Percentiles rank a stretch among this genome's conserved stretches.
Conservation (phyloP, 2,329 filamentous ascomycete genomes). For the Penicillium janthinellum region DNA sequence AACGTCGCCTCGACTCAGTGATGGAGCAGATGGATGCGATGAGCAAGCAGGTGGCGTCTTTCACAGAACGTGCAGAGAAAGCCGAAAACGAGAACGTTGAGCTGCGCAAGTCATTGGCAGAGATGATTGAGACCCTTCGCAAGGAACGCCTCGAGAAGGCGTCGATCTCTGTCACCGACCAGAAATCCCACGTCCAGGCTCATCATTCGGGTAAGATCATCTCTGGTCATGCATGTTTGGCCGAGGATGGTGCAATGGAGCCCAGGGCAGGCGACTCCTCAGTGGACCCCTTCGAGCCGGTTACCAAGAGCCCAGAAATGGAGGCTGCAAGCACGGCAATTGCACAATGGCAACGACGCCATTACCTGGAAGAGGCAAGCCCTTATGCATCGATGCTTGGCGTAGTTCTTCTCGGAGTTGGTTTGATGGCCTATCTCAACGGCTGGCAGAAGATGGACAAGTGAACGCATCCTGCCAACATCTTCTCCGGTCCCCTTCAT, state of each 20-base stretch:
- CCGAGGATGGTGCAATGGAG: constrained; percentile 16
- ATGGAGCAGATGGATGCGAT: constrained; percentile 78
- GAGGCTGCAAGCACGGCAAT: constrained; percentile 47
- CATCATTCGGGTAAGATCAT: constrained; percentile 13
- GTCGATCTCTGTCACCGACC: constrained; percentile 42
- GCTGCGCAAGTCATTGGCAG: constrained; percentile 73
- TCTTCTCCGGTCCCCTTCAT: constrained; percentile 3
- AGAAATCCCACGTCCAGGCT: constrained; percentile 21
- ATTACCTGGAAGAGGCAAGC: constrained; percentile 57
- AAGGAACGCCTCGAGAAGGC: constrained; percentile 62
- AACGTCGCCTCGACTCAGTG: constrained; percentile 74
- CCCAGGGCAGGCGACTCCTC: constrained; percentile 17
- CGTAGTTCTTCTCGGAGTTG: constrained; percentile 78
- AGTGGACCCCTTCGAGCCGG: constrained; percentile 47
- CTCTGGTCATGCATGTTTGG: constrained; percentile 3
- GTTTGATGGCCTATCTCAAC: constrained; percentile 84
- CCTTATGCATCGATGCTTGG: constrained; percentile 82
- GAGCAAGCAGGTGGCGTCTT: constrained; percentile 76
- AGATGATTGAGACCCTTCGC: constrained; percentile 85
- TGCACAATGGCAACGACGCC: constrained; percentile 35
- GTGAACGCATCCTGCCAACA: constrained; percentile 29
- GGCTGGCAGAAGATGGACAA: constrained; percentile 68
- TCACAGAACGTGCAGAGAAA: constrained; percentile 73
- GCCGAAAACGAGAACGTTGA: constrained; percentile 77
- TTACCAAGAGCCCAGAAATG: constrained; percentile 47